Percentiles rank a stretch among this genome's conserved stretches.
Conservation (phyloP, 225 moss, liverwort and hornwort species). For the Physcomitrellopsis africana region DNA sequence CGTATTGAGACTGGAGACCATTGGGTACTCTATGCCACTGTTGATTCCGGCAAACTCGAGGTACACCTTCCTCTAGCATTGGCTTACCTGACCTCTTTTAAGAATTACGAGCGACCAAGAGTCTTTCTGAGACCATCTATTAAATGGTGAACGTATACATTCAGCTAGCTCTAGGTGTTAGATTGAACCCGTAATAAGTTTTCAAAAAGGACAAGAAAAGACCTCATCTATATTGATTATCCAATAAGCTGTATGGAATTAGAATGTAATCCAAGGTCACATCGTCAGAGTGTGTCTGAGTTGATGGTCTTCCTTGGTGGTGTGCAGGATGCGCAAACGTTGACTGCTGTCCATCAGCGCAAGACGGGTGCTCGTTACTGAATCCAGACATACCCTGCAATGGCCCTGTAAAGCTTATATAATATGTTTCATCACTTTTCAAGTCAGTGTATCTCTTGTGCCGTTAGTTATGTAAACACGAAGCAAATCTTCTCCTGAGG, state of each 20-base stretch:
- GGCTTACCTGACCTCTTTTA: neutral
- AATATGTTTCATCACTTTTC: slow-evolving; percentile 27
- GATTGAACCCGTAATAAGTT: too few relatives aligned
- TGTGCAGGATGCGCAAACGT: slow-evolving; percentile 67
- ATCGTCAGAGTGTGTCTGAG: neutral
- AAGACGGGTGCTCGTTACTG: slow-evolving; percentile 84
- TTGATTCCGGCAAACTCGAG: slow-evolving; percentile 40
- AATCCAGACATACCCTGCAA: slow-evolving; percentile 9
- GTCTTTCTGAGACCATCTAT: neutral
- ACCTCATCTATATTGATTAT: too few relatives aligned
- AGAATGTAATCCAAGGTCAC: too few relatives aligned
- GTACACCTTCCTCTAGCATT: neutral
- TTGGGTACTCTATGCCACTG: slow-evolving; percentile 64
- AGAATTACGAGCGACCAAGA: neutral
- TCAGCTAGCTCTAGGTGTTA: too few relatives aligned
- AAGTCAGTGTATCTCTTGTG: neutral
- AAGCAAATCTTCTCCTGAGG: too few relatives aligned
- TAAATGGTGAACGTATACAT: neutral
- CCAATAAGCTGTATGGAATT: too few relatives aligned
- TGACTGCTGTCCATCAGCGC: slow-evolving; percentile 85
- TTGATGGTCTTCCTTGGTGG: neutral
- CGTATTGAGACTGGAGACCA: slow-evolving; percentile 73
- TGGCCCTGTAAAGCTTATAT: slow-evolving; percentile 36
- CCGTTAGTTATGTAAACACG: too few relatives aligned
- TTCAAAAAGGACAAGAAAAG: too few relatives aligned